phyloP scores from a whole-genome alignment of 225 moss, liverwort and hornwort species.

The Ulota crispa region DNA sequence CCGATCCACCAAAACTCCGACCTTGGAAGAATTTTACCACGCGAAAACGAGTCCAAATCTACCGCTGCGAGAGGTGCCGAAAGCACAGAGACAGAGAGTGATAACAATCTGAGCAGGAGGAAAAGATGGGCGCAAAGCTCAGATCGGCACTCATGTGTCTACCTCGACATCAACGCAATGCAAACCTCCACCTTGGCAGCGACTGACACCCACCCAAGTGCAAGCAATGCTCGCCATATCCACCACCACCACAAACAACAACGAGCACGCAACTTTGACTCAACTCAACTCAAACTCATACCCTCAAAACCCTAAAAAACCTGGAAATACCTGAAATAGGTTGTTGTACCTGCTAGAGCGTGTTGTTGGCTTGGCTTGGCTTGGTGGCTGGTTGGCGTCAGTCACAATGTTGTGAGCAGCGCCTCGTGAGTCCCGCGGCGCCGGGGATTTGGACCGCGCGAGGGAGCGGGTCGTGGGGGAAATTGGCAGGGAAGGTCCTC shows the following conservation, averaged over 20 bases:
- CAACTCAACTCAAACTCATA: not conserved
- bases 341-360: constrained; percentile 3
- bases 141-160: not conserved
- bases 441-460: constrained; percentile 1
- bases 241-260: not conserved
- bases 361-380: not conserved
- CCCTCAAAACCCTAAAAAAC: not conserved
- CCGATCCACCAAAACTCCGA: not conserved
- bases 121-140: not conserved
- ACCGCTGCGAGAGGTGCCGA: not conserved
- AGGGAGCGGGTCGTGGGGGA: constrained; percentile 33
- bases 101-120: not conserved
- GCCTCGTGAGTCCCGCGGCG: no score
- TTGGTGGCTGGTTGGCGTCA: not conserved
- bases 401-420: no score
- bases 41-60: not conserved
- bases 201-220: constrained; percentile 37
- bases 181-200: constrained; percentile 37
- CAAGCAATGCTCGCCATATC: constrained; percentile 50
- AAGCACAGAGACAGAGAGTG: not conserved
- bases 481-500: constrained; percentile 21
- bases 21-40: not conserved
- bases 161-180: constrained; percentile 48
- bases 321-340: constrained; percentile 5
- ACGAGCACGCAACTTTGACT: not conserved